A percentile compares a stretch with the other conserved stretches of the same genome.
These are phyloP conservation scores for Pythium coloratum DNA, from an alignment of 352 stramenopile genomes.

Conservation along the genomic window DNA sequence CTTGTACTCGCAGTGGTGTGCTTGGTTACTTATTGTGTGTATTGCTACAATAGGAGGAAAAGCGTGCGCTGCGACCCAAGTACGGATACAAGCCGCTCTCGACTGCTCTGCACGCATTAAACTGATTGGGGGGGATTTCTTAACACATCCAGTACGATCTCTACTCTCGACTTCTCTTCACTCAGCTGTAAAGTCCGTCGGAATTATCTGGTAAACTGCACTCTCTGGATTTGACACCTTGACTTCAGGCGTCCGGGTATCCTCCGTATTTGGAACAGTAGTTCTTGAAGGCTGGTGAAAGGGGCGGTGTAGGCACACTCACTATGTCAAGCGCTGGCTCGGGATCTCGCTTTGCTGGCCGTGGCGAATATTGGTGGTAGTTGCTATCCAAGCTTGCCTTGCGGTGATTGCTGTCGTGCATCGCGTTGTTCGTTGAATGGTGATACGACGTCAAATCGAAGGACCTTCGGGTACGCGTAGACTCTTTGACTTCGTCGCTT, in stretches of 20 bases:
- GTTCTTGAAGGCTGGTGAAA: conserved; percentile 55
- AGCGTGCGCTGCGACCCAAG: conserved; percentile 71
- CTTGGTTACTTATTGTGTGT: neutral
- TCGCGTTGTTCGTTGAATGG: neutral
- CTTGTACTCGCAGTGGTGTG: neutral
- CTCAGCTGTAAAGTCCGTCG: conserved; percentile 10
- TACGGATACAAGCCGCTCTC: conserved; percentile 65
- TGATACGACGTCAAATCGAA: conserved; percentile 46
- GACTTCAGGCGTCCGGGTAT: conserved; percentile 50
- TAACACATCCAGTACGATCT: conserved; percentile 27
- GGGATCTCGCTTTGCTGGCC: neutral
- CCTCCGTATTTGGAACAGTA: conserved; percentile 89
- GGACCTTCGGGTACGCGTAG: conserved; percentile 16
- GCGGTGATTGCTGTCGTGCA: conserved; percentile 6
- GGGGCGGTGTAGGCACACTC: conserved; percentile 22
- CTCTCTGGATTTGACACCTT: neutral
- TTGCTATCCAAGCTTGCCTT: conserved; percentile 14
- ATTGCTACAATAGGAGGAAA: conserved; percentile 60
- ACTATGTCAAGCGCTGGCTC: neutral
- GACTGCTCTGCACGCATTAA: conserved; percentile 16
- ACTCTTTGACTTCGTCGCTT: conserved; percentile 12
- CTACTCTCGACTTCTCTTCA: conserved; percentile 16
- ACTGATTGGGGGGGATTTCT: conserved; percentile 9
- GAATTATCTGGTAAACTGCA: neutral
- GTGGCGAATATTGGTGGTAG: neutral